Base-by-base conservation (phyloP, 2,329 filamentous ascomycete genomes). In the Saccharata proteae region DNA sequence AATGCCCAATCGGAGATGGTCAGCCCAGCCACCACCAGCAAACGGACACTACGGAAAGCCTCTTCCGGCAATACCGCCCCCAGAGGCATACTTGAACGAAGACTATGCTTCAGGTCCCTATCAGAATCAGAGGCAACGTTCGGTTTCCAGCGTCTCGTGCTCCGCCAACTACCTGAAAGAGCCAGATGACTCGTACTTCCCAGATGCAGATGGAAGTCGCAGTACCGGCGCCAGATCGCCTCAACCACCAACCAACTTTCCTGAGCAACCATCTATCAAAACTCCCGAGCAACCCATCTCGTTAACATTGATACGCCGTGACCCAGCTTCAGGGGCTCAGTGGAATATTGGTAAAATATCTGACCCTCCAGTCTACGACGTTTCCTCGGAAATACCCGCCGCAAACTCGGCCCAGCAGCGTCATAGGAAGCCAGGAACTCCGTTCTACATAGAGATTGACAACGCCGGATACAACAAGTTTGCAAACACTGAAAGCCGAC, bases 401-500 rank as follows among this genome's bases (percentile, higher is more conserved):
- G 47, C 53, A 18, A 35, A 46, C 19, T 38, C 37, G 12, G 38
- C 40, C 27, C 40, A 39, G 12, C 38, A 42, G 13, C 51, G 49
- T 24, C 45, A 43, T 24, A 61, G 54, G 38, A 46, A 46, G 23
- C 43, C 49, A 12, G 61, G 59, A 13, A 47, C 58, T 6, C 62
- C 62, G 1, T 39, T 65, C 24, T 63, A 57, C 26, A 59, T 77
- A 8, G 69, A 74, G 30, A 64, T 77, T 8, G 62, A 57, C 6
- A 75, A 70, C 15, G 66, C 69, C 2, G 71, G 71, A 11, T 78
- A 78, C 44, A 61, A 56, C 22, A 69, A 69, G 32, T 76, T 77
- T 40, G 48, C 64, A 7, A 43, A 56, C 40, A 22, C 46, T 36
- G 11, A 41, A n/a, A 10, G 20, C 37, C 5, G 20, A 15, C 30